These are phyloP conservation scores for Epichloe gansuensis DNA, from an alignment of 2,329 filamentous ascomycete genomes.

Conservation along the genomic window DNA sequence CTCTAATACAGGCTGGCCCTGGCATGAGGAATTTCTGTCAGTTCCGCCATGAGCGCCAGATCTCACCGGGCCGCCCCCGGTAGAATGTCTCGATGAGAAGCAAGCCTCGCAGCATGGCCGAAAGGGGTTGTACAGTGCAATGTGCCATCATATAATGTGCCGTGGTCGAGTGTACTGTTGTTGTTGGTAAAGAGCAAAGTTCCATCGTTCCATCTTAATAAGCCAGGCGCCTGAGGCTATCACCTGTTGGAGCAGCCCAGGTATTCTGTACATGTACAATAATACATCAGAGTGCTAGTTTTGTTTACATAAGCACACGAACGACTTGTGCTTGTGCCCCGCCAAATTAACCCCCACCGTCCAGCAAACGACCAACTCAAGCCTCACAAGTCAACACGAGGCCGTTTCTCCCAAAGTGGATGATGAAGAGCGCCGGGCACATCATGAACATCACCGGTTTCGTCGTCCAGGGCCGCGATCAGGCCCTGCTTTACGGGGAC, in stretches of 20 bases:
- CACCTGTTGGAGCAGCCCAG: too few relatives aligned
- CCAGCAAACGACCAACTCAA: background rate
- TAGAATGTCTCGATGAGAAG: too few relatives aligned
- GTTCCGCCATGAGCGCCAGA: background rate
- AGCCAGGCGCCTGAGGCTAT: too few relatives aligned
- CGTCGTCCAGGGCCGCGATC: conserved; percentile 65
- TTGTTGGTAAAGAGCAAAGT: too few relatives aligned
- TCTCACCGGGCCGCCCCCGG: background rate
- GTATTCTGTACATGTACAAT: too few relatives aligned
- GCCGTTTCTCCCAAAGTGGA: background rate
- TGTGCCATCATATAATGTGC: too few relatives aligned
- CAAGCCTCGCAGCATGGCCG: too few relatives aligned
- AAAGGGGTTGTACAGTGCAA: too few relatives aligned
- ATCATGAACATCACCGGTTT: conserved; percentile 84
- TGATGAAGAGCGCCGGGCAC: background rate
- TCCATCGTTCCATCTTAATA: too few relatives aligned
- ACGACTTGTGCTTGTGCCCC: background rate
- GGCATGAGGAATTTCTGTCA: background rate
- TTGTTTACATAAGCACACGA: background rate
- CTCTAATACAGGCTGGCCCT: background rate
- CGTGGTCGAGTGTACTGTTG: too few relatives aligned
- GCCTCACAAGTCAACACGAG: background rate
- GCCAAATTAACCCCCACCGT: background rate
- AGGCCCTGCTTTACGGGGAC: conserved; percentile 78
- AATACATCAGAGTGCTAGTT: background rate